Evolutionary conservation across 2,329 filamentous ascomycete species (phyloP).

Genomic region (Xylaria sp.): DNA sequence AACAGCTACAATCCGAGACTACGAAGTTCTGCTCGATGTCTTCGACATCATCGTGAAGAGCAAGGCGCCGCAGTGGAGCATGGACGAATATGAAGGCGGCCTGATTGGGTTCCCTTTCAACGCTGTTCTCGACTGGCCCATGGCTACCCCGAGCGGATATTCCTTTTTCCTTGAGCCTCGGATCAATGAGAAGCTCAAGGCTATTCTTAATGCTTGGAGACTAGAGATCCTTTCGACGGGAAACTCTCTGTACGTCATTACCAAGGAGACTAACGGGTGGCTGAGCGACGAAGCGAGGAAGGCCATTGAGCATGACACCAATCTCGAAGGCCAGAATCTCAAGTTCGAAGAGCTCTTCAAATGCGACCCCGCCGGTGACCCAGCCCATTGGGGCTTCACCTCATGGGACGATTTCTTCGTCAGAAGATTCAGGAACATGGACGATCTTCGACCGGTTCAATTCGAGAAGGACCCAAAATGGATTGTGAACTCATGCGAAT

Average conservation of each 20-base stretch:
- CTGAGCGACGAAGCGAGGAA: slow-evolving; percentile 7
- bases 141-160: slow-evolving; percentile 17
- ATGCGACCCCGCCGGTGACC: slow-evolving; percentile 9
- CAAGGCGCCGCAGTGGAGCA: slow-evolving; percentile 17
- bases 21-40: slow-evolving; percentile 9
- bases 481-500: slow-evolving; percentile 21
- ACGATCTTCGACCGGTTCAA: slow-evolving; percentile 8
- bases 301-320: slow-evolving; percentile 11
- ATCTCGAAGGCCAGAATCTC: slow-evolving; percentile 12
- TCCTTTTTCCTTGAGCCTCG: slow-evolving; percentile 17
- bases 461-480: neutral
- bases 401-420: slow-evolving; percentile 23
- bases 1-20: slow-evolving; percentile 13
- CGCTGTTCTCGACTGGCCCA: slow-evolving; percentile 20
- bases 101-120: slow-evolving; percentile 21
- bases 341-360: slow-evolving; percentile 12
- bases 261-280: slow-evolving; percentile 10
- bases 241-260: slow-evolving; percentile 10
- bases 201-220: slow-evolving; percentile 16
- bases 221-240: neutral
- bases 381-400: slow-evolving; percentile 6
- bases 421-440: slow-evolving; percentile 5
- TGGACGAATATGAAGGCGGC: slow-evolving; percentile 4
- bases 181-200: slow-evolving; percentile 16
- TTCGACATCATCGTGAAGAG: slow-evolving; percentile 9